Evolutionary conservation across 1,139 yeast genomes (phyloP).

Genomic region (Chernovozyma sophiae-reginae): DNA sequence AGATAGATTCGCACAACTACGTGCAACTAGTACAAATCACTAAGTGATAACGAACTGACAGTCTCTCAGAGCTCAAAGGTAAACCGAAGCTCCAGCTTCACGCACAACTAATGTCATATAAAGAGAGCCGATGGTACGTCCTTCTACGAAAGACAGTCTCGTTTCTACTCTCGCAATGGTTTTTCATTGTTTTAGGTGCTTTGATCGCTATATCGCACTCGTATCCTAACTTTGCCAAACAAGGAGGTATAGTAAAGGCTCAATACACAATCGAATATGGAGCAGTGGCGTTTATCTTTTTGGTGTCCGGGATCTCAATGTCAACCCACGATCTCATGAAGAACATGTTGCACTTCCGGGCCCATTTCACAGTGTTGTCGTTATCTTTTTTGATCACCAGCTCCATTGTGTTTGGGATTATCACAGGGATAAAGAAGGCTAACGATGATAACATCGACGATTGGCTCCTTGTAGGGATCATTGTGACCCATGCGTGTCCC

Average conservation of each 20-base stretch:
- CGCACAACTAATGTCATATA: too few relatives aligned
- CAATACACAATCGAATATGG: constrained; percentile 79
- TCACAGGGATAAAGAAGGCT: constrained; percentile 60
- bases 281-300: constrained; percentile 80
- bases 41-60: too few relatives aligned
- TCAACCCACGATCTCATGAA: constrained; percentile 53
- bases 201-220: constrained; percentile 72
- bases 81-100: too few relatives aligned
- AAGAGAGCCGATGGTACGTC: not conserved
- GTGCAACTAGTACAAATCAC: not conserved
- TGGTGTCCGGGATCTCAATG: constrained; percentile 78
- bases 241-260: constrained; percentile 71
- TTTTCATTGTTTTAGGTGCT: constrained; percentile 65
- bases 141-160: constrained; percentile 11
- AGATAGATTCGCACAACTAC: too few relatives aligned
- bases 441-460: constrained; percentile 55
- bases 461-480: constrained; percentile 75
- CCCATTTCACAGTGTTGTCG: constrained; percentile 66
- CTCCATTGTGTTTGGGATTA: constrained; percentile 70
- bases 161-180: constrained; percentile 56
- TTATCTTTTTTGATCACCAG: constrained; percentile 69
- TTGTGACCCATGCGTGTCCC: constrained; percentile 83
- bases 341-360: constrained; percentile 73
- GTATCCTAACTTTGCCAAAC: constrained; percentile 78
- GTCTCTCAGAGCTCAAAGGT: too few relatives aligned